These are phyloP conservation scores for Flaveria brownii DNA, from an alignment of 129 eudicot genomes.

Conservation along the genomic window DNA sequence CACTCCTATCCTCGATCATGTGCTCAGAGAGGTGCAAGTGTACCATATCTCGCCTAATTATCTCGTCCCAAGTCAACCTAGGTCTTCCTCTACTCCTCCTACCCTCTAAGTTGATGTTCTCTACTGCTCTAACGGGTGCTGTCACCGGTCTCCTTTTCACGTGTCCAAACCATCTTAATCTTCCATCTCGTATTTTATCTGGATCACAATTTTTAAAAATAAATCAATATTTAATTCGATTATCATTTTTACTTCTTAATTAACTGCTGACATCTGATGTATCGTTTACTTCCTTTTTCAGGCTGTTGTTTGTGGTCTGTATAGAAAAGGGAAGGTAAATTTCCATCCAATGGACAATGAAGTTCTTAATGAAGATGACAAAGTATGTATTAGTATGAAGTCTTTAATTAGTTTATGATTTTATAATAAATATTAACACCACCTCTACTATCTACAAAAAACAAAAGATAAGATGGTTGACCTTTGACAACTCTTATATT, in stretches of 20 bases:
- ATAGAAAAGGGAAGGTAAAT: constrained; percentile 58
- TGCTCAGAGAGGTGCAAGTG: no score
- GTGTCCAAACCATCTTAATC: no score
- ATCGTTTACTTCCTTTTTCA: constrained; percentile 30
- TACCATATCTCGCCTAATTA: no score
- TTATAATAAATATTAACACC: not conserved
- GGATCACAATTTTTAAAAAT: not conserved
- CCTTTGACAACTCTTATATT: not conserved
- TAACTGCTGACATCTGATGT: not conserved
- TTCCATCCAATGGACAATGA: constrained; percentile 93
- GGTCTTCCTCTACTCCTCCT: no score
- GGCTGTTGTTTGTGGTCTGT: constrained; percentile 94
- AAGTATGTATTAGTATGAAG: constrained; percentile 48
- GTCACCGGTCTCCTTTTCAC: no score
- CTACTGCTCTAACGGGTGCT: no score
- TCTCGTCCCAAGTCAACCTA: no score
- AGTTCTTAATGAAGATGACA: constrained; percentile 72
- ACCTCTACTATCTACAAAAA: not conserved
- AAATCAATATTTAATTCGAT: not conserved
- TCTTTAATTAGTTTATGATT: not conserved
- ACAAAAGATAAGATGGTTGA: not conserved
- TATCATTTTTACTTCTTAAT: not conserved
- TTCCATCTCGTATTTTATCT: no score
- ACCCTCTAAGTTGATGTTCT: no score
- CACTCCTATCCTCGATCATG: no score